Evolutionary conservation across 257 asterid genomes (phyloP), one percentile per base, ranked within the genome.

Genomic region (Fraxinus americana): DNA sequence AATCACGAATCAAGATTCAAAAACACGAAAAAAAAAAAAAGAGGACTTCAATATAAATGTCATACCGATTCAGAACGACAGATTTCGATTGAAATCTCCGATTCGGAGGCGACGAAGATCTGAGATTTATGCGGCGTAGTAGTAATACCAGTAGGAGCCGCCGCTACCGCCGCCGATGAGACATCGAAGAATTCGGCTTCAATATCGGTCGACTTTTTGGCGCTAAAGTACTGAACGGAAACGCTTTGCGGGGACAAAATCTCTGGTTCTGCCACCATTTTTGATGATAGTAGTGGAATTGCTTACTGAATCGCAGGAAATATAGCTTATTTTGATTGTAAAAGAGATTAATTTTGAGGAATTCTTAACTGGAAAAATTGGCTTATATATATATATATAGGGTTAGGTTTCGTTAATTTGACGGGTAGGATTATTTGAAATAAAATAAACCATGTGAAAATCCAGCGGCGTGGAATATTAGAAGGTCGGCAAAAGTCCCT

Each of bases 31-130:
- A 21, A n/a, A n/a, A 10, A n/a, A 2, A 57, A 2, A n/a, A 7
- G 27, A 57, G 67, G 14, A 23, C 7, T 57, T 57, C 67, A 23
- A 21, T 59, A 21, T 21, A 21, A 21, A 59, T 59, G 30, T 1
- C 80, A 16, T 78, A 86, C 90, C 79, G 83, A 84, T 27, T 86
- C 85, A 50, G 90, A 81, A 35, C 84, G 82, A 34, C 84, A 76
- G 73, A 83, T 77, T 59, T 84, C 80, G 4, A 73, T 34, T 19
- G 86, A 41, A 16, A 80, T 71, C 8, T 76, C 66, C n/a, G 76
- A 61, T 5, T 75, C 75, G 67, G 77, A 2, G 77, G 72, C 21
- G 38, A 50, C 35, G 50, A 35, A 69, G 69, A 63, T 63, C 69
- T 27, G 69, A 63, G 36, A 12, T 63, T 27, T 27, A 63, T 19